Evolutionary conservation across 805 yeast species (phyloP).

Genomic region (Candida schatavii): DNA sequence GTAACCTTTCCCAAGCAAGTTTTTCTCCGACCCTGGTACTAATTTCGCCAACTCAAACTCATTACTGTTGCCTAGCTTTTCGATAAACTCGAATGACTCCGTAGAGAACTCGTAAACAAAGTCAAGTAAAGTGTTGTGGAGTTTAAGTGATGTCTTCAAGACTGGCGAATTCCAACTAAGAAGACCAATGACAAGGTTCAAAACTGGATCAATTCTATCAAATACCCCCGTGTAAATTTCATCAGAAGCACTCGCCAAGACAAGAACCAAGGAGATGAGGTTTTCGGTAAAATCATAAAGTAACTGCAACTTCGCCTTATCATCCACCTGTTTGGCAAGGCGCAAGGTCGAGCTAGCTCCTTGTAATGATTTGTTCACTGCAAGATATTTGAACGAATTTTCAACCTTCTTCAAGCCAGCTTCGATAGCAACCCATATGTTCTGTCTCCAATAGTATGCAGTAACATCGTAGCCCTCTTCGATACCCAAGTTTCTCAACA

Average conservation of each 20-base stretch:
- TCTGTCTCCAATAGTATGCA: conserved; percentile 70
- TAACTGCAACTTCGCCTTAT: conserved; percentile 45
- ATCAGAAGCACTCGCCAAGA: conserved; percentile 62
- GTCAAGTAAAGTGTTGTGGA: conserved; percentile 54
- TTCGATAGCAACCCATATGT: conserved; percentile 65
- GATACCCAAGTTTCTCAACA: conserved; percentile 72
- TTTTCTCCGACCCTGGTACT: conserved; percentile 9
- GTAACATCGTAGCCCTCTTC: conserved; percentile 89
- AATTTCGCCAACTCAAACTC: conserved; percentile 9
- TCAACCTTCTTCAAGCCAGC: conserved; percentile 50
- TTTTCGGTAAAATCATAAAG: conserved; percentile 72
- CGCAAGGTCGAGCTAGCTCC: conserved; percentile 13
- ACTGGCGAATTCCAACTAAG: conserved; percentile 33
- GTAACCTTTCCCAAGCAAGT: conserved; percentile 31
- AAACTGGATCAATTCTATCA: conserved; percentile 37
- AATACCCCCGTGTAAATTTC: conserved; percentile 48
- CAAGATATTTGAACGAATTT: conserved; percentile 45
- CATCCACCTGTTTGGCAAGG: conserved; percentile 20
- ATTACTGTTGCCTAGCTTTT: conserved; percentile 17
- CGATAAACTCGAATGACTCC: conserved; percentile 54
- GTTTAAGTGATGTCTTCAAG: conserved; percentile 37
- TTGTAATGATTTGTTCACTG: conserved; percentile 13
- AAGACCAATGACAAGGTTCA: conserved; percentile 35
- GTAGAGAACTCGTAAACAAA: conserved; percentile 59
- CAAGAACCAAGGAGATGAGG: conserved; percentile 62